Evolutionary conservation across 768 basidiomycete genomes (phyloP).

Genomic region (Tephrocybe rancida): DNA sequence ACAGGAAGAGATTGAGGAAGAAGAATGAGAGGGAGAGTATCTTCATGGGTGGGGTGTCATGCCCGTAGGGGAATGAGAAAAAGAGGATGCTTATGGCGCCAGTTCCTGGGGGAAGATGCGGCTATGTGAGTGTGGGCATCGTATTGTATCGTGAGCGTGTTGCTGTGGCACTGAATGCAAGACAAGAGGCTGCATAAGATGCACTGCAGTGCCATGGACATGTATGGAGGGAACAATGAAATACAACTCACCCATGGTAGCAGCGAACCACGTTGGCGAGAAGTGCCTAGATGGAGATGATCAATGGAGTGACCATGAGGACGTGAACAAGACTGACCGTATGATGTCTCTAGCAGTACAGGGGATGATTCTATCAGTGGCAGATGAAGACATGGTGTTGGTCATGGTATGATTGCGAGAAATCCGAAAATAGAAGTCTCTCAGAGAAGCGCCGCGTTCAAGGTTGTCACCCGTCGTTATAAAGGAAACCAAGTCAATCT

Average conservation of each 20-base stretch:
- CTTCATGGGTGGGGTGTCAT: constrained; percentile 39
- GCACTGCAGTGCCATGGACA: background rate
- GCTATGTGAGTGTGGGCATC: constrained; percentile 2
- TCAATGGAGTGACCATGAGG: background rate
- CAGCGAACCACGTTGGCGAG: constrained; percentile 45
- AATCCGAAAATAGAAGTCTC: too few relatives aligned
- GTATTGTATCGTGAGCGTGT: background rate
- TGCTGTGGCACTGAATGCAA: background rate
- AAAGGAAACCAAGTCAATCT: background rate
- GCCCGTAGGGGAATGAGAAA: constrained; percentile 57
- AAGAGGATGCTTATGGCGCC: constrained; percentile 59
- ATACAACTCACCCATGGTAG: constrained; percentile 41
- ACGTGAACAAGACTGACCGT: constrained; percentile 21
- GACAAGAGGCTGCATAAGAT: background rate
- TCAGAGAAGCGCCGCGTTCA: too few relatives aligned
- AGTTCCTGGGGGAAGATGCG: constrained; percentile 33
- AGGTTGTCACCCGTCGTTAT: background rate
- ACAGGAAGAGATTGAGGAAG: constrained; percentile 43
- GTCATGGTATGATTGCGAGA: too few relatives aligned
- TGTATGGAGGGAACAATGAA: background rate
- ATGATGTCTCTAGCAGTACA: constrained; percentile 25
- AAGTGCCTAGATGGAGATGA: constrained; percentile 31
- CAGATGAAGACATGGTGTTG: background rate
- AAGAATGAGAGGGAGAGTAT: constrained; percentile 25
- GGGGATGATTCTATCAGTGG: background rate